Conservation (phyloP, 2,329 filamentous ascomycete species). For the Arthroderma uncinatum region DNA sequence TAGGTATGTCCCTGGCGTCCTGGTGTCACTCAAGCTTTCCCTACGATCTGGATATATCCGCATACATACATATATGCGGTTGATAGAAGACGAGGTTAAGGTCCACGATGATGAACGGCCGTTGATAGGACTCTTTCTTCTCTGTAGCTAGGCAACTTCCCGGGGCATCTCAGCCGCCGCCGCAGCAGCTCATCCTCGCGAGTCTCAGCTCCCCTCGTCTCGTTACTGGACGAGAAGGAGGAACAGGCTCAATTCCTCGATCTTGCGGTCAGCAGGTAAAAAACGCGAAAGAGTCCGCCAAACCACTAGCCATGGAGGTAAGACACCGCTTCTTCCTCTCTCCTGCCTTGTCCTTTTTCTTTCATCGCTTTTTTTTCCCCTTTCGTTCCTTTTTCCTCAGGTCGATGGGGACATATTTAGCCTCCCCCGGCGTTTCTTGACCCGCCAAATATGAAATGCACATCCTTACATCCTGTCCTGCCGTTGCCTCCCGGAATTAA, state of each 20-base stretch:
- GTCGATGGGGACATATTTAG: conserved; percentile 1
- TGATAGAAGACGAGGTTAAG: neutral
- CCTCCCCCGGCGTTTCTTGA: conserved; percentile 5
- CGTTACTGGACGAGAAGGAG: neutral
- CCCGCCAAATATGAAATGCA: conserved; percentile 3
- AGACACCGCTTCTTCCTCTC: conserved; percentile 12
- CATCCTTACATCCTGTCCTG: neutral
- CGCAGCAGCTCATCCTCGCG: too few species aligned
- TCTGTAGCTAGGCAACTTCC: neutral
- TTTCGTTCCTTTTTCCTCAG: conserved; percentile 6
- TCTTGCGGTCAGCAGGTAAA: conserved; percentile 13
- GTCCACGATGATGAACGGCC: neutral
- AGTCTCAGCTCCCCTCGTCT: neutral
- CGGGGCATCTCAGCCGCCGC: neutral
- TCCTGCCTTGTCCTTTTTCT: conserved; percentile 5
- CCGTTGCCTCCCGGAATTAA: neutral
- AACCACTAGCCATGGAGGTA: conserved; percentile 14
- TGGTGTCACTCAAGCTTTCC: neutral
- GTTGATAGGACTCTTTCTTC: neutral
- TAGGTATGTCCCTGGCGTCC: neutral
- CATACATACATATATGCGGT: neutral
- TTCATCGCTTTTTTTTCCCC: conserved; percentile 1
- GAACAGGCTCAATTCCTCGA: neutral
- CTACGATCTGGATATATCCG: neutral
- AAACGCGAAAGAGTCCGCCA: neutral